A percentile compares a stretch with the other conserved stretches of the same genome.
Conservation (phyloP, 345 rosid species). For the Salix koriyanagi region DNA sequence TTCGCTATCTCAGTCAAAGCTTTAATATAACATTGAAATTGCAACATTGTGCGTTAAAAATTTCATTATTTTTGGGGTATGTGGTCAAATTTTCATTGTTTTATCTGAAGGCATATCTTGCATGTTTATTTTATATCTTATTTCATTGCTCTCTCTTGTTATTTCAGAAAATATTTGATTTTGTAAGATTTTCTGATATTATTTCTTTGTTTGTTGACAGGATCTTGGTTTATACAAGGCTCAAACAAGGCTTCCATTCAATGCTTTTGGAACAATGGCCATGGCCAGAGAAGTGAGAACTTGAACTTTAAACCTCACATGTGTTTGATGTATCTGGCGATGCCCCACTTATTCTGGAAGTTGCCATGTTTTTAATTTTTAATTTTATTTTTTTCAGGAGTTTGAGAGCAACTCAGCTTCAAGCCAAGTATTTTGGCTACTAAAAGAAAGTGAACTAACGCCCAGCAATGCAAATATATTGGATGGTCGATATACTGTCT, state of each 20-base stretch:
- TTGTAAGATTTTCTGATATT: not conserved
- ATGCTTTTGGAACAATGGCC: constrained; percentile 98
- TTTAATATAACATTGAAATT: not conserved
- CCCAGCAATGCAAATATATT: constrained; percentile 93
- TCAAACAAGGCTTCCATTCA: constrained; percentile 93
- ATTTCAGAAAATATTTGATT: not conserved
- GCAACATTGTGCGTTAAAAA: not conserved
- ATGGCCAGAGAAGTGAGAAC: constrained; percentile 96
- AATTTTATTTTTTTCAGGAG: constrained; percentile 47
- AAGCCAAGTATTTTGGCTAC: constrained; percentile 92
- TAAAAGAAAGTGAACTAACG: constrained; percentile 96
- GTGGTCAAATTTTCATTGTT: not conserved
- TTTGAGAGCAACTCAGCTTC: constrained; percentile 91
- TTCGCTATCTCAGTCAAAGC: not conserved
- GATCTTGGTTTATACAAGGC: constrained; percentile 97
- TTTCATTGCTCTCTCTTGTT: not conserved
- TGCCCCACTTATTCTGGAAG: not conserved
- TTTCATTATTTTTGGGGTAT: not conserved
- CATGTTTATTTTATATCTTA: not conserved
- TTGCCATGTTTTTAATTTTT: not conserved
- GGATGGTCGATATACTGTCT: constrained; percentile 96
- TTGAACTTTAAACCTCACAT: not conserved
- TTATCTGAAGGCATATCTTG: not conserved
- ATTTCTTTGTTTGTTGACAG: constrained; percentile 30
- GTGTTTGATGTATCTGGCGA: not conserved